A percentile compares a stretch with the other conserved stretches of the same genome.
phyloP scores from a whole-genome alignment of 1,284 basidiomycete genomes.

The Tremellales sp. region DNA sequence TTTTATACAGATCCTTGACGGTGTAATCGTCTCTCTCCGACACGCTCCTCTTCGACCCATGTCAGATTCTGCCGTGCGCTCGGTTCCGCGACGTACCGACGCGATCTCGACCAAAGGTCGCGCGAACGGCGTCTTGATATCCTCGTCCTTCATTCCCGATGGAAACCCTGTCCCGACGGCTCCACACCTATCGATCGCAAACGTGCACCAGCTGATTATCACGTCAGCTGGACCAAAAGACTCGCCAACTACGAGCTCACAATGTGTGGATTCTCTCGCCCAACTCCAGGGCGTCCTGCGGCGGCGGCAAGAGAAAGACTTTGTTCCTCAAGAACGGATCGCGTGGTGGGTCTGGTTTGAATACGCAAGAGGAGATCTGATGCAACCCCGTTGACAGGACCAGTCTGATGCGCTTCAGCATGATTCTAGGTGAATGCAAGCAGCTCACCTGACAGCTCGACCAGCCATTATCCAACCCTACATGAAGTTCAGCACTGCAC shows the following conservation, averaged over 20 bases:
- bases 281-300: slow-evolving; percentile 40
- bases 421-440: neutral
- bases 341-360: slow-evolving; percentile 14
- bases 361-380: slow-evolving; percentile 33
- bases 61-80: neutral
- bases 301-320: slow-evolving; percentile 35
- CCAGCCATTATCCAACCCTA: slow-evolving; percentile 40
- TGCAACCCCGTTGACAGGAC: slow-evolving; percentile 42
- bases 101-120: slow-evolving; percentile 33
- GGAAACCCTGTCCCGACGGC: slow-evolving; percentile 40
- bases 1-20: slow-evolving; percentile 34
- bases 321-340: slow-evolving; percentile 35
- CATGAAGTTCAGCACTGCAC: neutral
- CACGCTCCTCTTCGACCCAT: slow-evolving; percentile 17
- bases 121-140: slow-evolving; percentile 42
- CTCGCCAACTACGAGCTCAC: too few species aligned
- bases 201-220: slow-evolving; percentile 34
- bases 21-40: slow-evolving; percentile 35
- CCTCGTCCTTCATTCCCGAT: slow-evolving; percentile 29
- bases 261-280: slow-evolving; percentile 43
- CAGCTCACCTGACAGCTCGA: slow-evolving; percentile 23
- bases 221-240: neutral
- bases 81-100: slow-evolving; percentile 17
- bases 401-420: slow-evolving; percentile 14
- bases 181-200: slow-evolving; percentile 36